Evolutionary conservation across 306 rosid species (phyloP).

Genomic region (Inga leiocalycina): DNA sequence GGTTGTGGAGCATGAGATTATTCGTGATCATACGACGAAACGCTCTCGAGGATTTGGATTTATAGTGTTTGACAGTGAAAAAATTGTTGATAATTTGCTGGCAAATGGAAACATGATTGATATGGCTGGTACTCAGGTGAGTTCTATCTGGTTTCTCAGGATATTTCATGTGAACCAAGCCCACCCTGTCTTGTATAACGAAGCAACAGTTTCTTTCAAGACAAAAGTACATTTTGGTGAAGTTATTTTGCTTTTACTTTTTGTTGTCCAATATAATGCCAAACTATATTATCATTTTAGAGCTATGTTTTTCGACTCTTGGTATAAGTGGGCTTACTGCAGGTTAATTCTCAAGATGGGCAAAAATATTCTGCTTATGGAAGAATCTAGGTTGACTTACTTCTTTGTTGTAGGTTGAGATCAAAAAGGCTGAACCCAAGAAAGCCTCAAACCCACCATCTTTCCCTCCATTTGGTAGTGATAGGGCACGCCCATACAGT

Average conservation of each 20-base stretch:
- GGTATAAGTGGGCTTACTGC: constrained; percentile 41
- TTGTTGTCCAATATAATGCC: neutral
- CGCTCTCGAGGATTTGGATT: constrained; percentile 95
- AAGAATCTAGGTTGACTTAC: constrained; percentile 81
- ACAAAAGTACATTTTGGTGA: neutral
- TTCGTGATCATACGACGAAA: constrained; percentile 82
- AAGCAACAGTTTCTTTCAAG: neutral
- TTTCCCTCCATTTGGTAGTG: constrained; percentile 89
- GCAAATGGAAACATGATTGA: constrained; percentile 92
- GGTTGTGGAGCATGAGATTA: constrained; percentile 86
- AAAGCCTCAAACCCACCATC: constrained; percentile 91
- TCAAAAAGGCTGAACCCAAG: constrained; percentile 99
- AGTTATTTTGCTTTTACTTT: constrained; percentile 13
- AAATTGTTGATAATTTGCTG: constrained; percentile 81
- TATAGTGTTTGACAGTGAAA: constrained; percentile 82
- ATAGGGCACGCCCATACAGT: constrained; percentile 90
- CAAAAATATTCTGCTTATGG: constrained; percentile 33
- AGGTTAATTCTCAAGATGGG: constrained; percentile 52
- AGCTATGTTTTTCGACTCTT: neutral
- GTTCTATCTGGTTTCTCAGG: constrained; percentile 40
- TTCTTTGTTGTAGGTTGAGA: constrained; percentile 99
- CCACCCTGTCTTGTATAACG: neutral
- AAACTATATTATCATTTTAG: neutral
- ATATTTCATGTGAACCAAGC: neutral
- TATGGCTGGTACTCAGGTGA: constrained; percentile 95